Base-by-base conservation (phyloP, 768 basidiomycete species). In the Macrolepiota fuliginosa region DNA sequence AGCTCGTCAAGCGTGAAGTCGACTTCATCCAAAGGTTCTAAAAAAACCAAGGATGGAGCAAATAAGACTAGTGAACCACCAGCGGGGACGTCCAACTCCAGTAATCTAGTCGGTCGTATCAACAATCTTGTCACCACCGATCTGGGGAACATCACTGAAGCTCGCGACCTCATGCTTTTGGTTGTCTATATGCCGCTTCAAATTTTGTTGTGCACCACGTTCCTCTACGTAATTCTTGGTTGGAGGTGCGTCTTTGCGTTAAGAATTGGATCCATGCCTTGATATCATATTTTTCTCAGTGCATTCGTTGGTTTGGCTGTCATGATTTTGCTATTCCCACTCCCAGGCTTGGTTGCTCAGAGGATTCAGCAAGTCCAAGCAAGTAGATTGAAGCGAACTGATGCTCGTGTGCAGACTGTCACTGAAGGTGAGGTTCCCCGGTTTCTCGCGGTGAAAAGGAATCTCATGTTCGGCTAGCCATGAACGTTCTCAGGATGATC, bases 91-190 rank as follows among this genome's bases (percentile, higher is more conserved):
- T 53, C 63, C 55, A 64, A 60, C 42, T 60, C 65, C 4, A 65
- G 62, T 36, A 87, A 88, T 66, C 72, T 91, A 11, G 81, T 88
- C 35, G 91, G 92, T 27, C 89, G 85, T 68, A 87, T 94, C 69
- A 92, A 89, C 70, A 92, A 91, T 56, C 76, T 92, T 5, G 83
- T 91, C 56, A 86, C 90, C 4, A 86, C 87, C 3, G 91, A 93
- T 73, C 56, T 81, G 62, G 67, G 65, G 19, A 75, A 73, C 58
- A 80, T 82, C 55, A 68, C 69, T 10, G 74, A 74, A 10, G 69
- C 75, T 22, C 70, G 77, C 22, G 76, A 81, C 55, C 75, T 80
- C 59, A 62, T 79, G 37, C 61, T 75, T 51, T 63, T 71, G 11
- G 45, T 77, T 10, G 50, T 81, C 11, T 76, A 77, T 56, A 73